Evolutionary conservation across 345 rosid species (phyloP), one percentile per base, ranked within the genome.

Genomic region (Sisymbrium altissimum): DNA sequence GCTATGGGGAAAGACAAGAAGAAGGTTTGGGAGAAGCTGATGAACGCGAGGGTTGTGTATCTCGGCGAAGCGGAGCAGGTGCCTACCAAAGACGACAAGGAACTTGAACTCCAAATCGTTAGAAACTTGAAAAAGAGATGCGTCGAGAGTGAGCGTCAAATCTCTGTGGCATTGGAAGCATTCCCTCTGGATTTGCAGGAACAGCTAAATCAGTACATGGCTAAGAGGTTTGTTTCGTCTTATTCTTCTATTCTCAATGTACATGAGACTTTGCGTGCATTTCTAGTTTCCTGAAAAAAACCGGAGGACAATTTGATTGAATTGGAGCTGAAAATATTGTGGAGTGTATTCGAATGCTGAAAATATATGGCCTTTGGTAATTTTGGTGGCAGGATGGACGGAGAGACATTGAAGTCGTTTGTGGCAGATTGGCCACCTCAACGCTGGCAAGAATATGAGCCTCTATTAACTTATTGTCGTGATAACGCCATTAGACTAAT

Each of bases 1-100:
- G 97, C 96, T 53, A 52, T 86, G 69, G 95, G 95, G 13, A 94
- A 87, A 81, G 98, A 87, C 49, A 94, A 82, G 93, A 84, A 66
- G 25, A 91, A 81, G 57, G 95, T 87, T 64, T 89, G 94, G 97
- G 98, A 88, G 83, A 94, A 84, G 89, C 64, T 91, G 53, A 85
- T 86, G 93, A 86, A 82, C 15, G 89, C 92, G 12, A 84, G 95
- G 81, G 79, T 94, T 52, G 90, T 91, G 65, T 91, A 91, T 75
- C 78, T 94, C 41, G 96, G 98, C 1, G 95, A 94, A 78, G 95
- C 97, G 2, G 98, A 91, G 87, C 97, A 89, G 30, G 98, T 94
- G 4, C 98, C 98, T 25, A 83, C 81, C 5, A 83, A 76, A 56
- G 97, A 94, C 21, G 98, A 94, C 36, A 83, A 86, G 66, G 93